phyloP scores from a whole-genome alignment of 129 eudicot species.

The Scalesia atractyloides region DNA sequence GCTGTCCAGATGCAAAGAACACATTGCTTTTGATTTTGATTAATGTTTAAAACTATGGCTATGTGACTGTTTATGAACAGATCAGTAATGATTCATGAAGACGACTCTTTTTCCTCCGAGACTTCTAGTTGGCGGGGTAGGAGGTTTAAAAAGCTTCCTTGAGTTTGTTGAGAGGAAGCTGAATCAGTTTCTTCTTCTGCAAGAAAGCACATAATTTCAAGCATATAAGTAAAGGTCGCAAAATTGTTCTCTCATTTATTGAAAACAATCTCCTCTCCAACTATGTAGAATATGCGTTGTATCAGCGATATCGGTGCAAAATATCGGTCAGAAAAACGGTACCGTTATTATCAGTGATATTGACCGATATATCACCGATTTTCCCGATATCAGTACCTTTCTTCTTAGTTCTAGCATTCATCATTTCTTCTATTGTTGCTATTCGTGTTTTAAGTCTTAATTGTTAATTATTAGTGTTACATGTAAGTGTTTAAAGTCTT shows the following conservation, averaged over 20 bases:
- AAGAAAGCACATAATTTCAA: slow-evolving; percentile 17
- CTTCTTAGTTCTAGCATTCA: too few species aligned
- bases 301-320: too few species aligned
- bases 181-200: slow-evolving; percentile 69
- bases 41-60: slow-evolving; percentile 35
- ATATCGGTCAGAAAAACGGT: too few species aligned
- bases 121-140: slow-evolving; percentile 56
- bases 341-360: too few species aligned
- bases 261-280: too few species aligned
- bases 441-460: too few species aligned
- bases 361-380: too few species aligned
- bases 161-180: slow-evolving; percentile 57
- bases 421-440: too few species aligned
- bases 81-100: slow-evolving; percentile 28
- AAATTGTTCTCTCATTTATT: neutral
- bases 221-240: slow-evolving; percentile 11
- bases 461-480: too few species aligned
- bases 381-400: too few species aligned
- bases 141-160: slow-evolving; percentile 80
- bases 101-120: slow-evolving; percentile 45
- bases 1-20: slow-evolving; percentile 32
- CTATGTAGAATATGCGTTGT: too few species aligned
- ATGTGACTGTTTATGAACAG: slow-evolving; percentile 41
- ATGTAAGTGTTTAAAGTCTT: too few species aligned
- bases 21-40: slow-evolving; percentile 27